Percentiles rank a stretch among this genome's conserved stretches.
Evolutionary conservation across 2,329 filamentous ascomycete species (phyloP).

Genomic region (Ophiostoma himal-ulmi): DNA sequence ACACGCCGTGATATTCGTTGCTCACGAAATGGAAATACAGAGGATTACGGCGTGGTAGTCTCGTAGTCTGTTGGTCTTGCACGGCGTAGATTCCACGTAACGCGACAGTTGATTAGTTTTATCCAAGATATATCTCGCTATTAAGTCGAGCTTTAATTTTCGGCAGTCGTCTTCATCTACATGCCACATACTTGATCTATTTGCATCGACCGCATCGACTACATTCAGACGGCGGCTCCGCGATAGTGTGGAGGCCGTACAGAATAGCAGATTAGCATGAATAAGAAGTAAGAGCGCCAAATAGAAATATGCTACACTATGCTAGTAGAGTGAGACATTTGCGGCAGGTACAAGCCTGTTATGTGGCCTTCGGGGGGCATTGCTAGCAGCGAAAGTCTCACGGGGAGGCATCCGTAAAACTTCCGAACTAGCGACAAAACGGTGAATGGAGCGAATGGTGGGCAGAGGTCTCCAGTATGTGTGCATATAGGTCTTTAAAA

Average conservation of each 20-base stretch:
- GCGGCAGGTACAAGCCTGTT: neutral
- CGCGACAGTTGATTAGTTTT: neutral
- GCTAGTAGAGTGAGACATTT: neutral
- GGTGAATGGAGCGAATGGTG: neutral
- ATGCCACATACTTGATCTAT: neutral
- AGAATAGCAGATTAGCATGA: neutral
- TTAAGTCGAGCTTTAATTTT: neutral
- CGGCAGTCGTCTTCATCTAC: neutral
- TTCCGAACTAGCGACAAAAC: slow-evolving; percentile 6
- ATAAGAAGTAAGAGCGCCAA: neutral
- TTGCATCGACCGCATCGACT: neutral
- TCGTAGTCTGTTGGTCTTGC: neutral
- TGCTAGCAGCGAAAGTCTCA: neutral
- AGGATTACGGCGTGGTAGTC: neutral
- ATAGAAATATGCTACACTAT: neutral
- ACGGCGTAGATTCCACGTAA: neutral
- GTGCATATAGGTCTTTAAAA: neutral
- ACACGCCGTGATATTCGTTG: neutral
- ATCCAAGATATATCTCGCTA: neutral
- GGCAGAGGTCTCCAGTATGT: neutral
- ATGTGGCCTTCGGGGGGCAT: neutral
- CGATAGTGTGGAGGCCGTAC: neutral
- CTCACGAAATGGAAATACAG: slow-evolving; percentile 2
- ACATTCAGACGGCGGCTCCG: neutral
- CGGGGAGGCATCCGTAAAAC: slow-evolving; percentile 7